Base-by-base conservation (phyloP, 2,329 filamentous ascomycete species). In the Fusarium oligoseptatum region DNA sequence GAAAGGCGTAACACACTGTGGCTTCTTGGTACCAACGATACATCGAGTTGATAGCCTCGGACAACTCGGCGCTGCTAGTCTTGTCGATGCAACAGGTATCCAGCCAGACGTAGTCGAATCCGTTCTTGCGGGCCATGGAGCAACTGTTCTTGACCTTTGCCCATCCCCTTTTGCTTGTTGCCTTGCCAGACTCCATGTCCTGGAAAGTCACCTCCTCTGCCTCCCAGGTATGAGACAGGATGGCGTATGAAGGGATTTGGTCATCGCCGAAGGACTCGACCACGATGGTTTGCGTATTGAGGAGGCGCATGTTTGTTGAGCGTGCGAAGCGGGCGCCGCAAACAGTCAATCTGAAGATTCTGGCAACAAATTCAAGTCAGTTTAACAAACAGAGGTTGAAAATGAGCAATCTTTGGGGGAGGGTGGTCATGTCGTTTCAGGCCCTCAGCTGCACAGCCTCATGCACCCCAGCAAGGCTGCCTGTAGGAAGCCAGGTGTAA, bases 81-180 rank as follows among this genome's bases (percentile, higher is more conserved):
- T 45, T 45, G 20, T 45, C 43, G 43, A 45, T 45, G 20, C 43
- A 45, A 22, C 43, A 45, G 1, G 43, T 45, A 12, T 45, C 41
- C 2, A 45, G 41, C 41, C 41, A 45, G 41, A 45, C 41, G 7
- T 45, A 24, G 41, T 36, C 32, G 24, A 50, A 48, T 24, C 43
- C 43, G 7, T 48, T 48, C 20, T 24, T 48, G 5, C 39, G 58
- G 1, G 79, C 76, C 15, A 75, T 64, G 1, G 55, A 37, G 55
- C 75, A 78, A 4, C 73, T 70, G 2, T 71, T 57, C 7, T 68
- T 32, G 29, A 81, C 69, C 63, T 82, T 82, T 6, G 29, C 61
- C n/a, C 67, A 80, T 1, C 78, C 80, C 3, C 22, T 67, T 20
- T 77, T 74, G 22, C 24, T 22, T 65, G 20, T 24, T 9, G 36